These are phyloP conservation scores for Cryptomeria japonica DNA, from an alignment of 75 land plant species.

Conservation along the genomic window DNA sequence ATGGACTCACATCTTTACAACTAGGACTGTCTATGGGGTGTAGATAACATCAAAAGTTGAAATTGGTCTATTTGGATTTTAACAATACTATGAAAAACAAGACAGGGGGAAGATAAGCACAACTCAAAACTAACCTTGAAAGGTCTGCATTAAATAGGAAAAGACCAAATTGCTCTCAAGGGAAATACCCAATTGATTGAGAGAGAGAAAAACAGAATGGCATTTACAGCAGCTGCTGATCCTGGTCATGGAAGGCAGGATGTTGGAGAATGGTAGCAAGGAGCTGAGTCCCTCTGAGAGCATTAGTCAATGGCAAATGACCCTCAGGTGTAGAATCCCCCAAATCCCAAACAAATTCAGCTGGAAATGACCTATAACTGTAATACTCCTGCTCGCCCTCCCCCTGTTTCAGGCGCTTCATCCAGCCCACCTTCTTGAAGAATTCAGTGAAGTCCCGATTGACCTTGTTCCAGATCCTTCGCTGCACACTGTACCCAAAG, in stretches of 20 bases:
- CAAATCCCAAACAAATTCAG: constrained; percentile 86
- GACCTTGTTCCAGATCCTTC: constrained; percentile 56
- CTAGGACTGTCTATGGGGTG: too few relatives aligned
- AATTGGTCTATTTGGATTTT: too few relatives aligned
- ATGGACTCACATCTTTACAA: too few relatives aligned
- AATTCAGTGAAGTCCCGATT: constrained; percentile 65
- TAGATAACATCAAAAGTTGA: too few relatives aligned
- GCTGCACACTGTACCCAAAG: constrained; percentile 94
- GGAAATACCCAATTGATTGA: too few relatives aligned
- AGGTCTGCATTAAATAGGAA: too few relatives aligned
- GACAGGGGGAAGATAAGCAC: too few relatives aligned
- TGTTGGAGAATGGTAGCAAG: constrained; percentile 59
- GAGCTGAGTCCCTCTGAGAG: constrained; percentile 85
- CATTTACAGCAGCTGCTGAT: constrained; percentile 3
- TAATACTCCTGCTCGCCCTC: constrained; percentile 70
- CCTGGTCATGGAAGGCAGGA: constrained; percentile 66
- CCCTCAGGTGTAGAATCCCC: constrained; percentile 72
- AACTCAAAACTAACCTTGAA: too few relatives aligned
- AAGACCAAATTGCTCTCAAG: too few relatives aligned
- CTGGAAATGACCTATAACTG: constrained; percentile 81
- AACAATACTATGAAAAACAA: too few relatives aligned
- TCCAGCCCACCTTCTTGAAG: constrained; percentile 86
- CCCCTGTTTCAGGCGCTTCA: constrained; percentile 51
- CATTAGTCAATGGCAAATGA: constrained; percentile 92
- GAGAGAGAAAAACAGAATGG: too few relatives aligned